These are phyloP conservation scores for Dalechampia spathulata DNA, from an alignment of 441 rosid genomes.

Conservation along the genomic window DNA sequence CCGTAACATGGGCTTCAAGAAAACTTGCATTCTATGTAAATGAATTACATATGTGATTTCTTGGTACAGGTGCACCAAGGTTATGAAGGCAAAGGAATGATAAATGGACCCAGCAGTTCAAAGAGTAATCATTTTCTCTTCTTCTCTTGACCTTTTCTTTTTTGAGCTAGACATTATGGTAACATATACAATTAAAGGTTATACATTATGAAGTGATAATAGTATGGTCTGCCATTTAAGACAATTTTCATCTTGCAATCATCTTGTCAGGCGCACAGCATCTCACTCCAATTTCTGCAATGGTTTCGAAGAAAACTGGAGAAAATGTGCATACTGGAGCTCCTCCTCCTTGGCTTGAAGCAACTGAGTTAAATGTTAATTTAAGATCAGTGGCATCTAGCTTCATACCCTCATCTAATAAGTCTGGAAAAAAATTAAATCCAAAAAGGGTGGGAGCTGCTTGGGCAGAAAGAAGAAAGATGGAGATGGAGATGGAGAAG, in stretches of 20 bases:
- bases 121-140: slow-evolving; percentile 34
- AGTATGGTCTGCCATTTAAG: slow-evolving; percentile 3
- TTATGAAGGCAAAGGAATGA: slow-evolving; percentile 27
- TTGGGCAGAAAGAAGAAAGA: slow-evolving; percentile 92
- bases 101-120: slow-evolving; percentile 26
- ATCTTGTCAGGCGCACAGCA: slow-evolving; percentile 35
- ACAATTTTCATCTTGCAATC: slow-evolving; percentile 3
- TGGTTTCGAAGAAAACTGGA: slow-evolving; percentile 24
- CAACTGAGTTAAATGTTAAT: slow-evolving; percentile 23
- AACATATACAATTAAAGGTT: background rate
- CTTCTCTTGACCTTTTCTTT: background rate
- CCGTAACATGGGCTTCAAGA: background rate
- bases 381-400: slow-evolving; percentile 24
- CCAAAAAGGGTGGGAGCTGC: slow-evolving; percentile 96
- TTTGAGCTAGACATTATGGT: background rate
- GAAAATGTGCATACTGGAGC: slow-evolving; percentile 87
- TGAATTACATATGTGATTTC: background rate
- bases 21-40: background rate
- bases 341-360: slow-evolving; percentile 83
- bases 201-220: background rate
- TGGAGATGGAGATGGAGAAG: slow-evolving; percentile 82
- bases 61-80: slow-evolving; percentile 27
- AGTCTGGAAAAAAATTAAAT: slow-evolving; percentile 56
- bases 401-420: slow-evolving; percentile 23
- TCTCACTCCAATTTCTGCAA: slow-evolving; percentile 29